A percentile compares a stretch with the other conserved stretches of the same genome.
These are phyloP conservation scores for Harringtonia lauricola DNA, from an alignment of 2,329 filamentous ascomycete genomes.

Conservation along the genomic window DNA sequence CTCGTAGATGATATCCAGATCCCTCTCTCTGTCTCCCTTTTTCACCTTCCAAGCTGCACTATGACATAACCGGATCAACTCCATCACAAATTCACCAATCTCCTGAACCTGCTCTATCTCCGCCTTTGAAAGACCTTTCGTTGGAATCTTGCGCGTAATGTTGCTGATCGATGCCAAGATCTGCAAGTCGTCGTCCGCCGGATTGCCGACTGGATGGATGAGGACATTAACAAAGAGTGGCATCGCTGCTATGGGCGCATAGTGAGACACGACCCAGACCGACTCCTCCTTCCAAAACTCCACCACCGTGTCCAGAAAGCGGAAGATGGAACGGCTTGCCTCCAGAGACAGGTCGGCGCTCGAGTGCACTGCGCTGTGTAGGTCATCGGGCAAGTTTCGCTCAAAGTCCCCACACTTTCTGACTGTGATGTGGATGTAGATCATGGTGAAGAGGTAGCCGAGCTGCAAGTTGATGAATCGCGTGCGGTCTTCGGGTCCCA, in stretches of 20 bases:
- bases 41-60: background rate
- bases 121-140: background rate
- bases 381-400: background rate
- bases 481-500: background rate
- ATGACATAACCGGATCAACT: background rate
- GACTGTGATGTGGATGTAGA: background rate
- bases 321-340: background rate
- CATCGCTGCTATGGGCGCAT: background rate
- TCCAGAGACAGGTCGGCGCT: constrained; percentile 1
- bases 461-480: background rate
- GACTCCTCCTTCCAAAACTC: background rate
- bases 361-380: background rate
- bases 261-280: background rate
- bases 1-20: constrained; percentile 1
- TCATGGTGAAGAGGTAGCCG: background rate
- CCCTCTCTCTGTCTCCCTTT: background rate
- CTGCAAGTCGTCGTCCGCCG: background rate
- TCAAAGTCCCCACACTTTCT: background rate
- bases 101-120: constrained; percentile 1
- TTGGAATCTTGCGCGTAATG: background rate
- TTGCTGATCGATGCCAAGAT: constrained; percentile 1
- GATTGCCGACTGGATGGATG: background rate
- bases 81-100: constrained; percentile 1
- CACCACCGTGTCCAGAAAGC: background rate
- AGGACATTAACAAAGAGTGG: background rate